Base-by-base conservation (phyloP, 2,329 filamentous ascomycete genomes). In the Neurospora sp. region DNA sequence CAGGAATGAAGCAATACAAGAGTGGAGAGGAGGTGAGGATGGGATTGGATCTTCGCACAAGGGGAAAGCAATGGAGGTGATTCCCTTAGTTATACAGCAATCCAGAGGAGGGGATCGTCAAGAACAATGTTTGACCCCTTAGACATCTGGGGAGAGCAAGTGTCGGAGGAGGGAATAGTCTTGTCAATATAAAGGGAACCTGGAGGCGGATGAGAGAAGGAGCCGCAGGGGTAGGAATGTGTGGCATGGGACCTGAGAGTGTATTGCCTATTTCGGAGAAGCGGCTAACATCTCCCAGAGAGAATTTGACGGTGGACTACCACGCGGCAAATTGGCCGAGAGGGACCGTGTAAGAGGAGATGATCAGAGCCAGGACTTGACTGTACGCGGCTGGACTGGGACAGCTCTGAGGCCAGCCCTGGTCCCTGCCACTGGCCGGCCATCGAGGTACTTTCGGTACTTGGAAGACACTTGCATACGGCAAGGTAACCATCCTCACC, bases 71-170 rank as follows among this genome's bases (percentile, higher is more conserved):
- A 71, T 70, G 69, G 70, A 70, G 71, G 71, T 69, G 65, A 62
- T 43, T 67, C 38, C 43, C 19, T 69, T 67, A 69, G 73, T 70
- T 74, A 75, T 71, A 73, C 71, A 71, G 62, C 65, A 70, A 46
- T 33, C 39, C 66, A 46, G 67, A 41, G 36, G 38, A 69, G 17
- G 52, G 4, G 70, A 74, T 73, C 71, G 70, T 70, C 71, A 69
- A 71, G 39, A 38, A 4, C 38, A 28, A 36, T n/a, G 28, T 17
- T 66, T 33, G 23, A 40, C 66, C 52, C 68, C 68, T 74, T 69
- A 71, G 71, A 72, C 69, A 73, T 37, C 66, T 70, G 67, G 72
- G 71, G 71, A 68, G 67, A 33, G 68, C n/a, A 52, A 40, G 33
- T 36, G 66, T 70, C 68, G 57, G 69, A 70, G 46, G 46, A 43